Evolutionary conservation across 2,329 filamentous ascomycete genomes (phyloP).

Genomic region (Rosellinia necatrix): DNA sequence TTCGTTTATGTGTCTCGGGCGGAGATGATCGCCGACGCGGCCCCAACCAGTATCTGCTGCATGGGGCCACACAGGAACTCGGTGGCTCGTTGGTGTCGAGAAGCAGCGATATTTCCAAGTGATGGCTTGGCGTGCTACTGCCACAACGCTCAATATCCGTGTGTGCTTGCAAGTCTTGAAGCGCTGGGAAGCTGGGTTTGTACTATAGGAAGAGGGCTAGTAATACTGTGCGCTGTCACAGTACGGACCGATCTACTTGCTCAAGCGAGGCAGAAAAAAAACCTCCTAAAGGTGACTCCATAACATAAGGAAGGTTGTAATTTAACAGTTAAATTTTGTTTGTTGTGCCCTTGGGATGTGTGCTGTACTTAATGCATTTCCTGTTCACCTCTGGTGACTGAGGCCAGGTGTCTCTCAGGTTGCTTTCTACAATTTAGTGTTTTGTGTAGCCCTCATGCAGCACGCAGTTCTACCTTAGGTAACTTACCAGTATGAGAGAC

Average conservation of each 20-base stretch:
- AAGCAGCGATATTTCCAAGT: neutral
- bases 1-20: neutral
- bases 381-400: too few species aligned
- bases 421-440: too few species aligned
- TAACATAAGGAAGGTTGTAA: slow-evolving; percentile 6
- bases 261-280: neutral
- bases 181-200: slow-evolving; percentile 8
- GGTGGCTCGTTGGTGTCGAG: neutral
- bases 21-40: slow-evolving; percentile 6
- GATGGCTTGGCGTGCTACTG: neutral
- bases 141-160: neutral
- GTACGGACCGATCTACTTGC: slow-evolving; percentile 2
- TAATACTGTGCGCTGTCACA: slow-evolving; percentile 6
- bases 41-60: slow-evolving; percentile 2
- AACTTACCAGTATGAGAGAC: too few species aligned
- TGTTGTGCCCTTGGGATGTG: too few species aligned
- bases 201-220: slow-evolving; percentile 18
- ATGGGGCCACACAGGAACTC: neutral
- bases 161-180: neutral
- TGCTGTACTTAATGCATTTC: too few species aligned
- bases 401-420: too few species aligned
- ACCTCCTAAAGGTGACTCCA: neutral
- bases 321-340: neutral
- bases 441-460: too few species aligned
- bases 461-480: too few species aligned